Evolutionary conservation across 2,329 filamentous ascomycete genomes (phyloP).

Genomic region (Talaromyces pinophilus): DNA sequence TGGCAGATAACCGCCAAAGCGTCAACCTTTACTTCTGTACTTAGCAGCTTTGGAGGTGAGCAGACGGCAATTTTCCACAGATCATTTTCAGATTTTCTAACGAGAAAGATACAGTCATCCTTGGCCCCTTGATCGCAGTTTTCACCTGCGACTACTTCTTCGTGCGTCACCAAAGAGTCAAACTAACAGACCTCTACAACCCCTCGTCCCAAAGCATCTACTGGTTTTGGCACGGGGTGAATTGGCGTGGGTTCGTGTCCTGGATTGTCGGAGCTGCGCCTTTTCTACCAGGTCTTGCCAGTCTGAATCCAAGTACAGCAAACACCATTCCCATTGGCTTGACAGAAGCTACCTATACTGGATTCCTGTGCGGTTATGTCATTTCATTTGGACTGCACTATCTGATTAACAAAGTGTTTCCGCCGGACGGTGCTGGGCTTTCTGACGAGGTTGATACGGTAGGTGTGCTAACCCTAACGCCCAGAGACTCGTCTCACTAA

Average conservation of each 20-base stretch:
- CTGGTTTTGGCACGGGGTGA: conserved; percentile 47
- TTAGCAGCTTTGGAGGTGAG: conserved; percentile 41
- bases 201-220: conserved; percentile 42
- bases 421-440: conserved; percentile 22
- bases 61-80: too few species aligned
- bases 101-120: too few species aligned
- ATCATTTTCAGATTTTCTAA: too few species aligned
- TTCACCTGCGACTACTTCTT: conserved; percentile 37
- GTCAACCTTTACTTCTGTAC: conserved; percentile 50
- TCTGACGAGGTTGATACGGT: conserved; percentile 24
- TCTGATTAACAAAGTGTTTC: conserved; percentile 35
- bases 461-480: too few species aligned
- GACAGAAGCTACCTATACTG: conserved; percentile 46
- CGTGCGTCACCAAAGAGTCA: conserved; percentile 42
- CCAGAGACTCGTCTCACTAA: too few species aligned
- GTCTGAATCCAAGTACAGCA: conserved; percentile 26
- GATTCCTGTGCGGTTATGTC: conserved; percentile 44
- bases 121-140: conserved; percentile 42
- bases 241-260: conserved; percentile 46
- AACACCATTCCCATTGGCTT: conserved; percentile 34
- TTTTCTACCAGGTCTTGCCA: conserved; percentile 35
- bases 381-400: conserved; percentile 42
- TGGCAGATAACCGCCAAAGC: conserved; percentile 55
- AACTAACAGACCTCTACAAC: conserved; percentile 49
- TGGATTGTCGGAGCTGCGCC: conserved; percentile 42